Base-by-base conservation (phyloP, 768 basidiomycete genomes). In the Suillus subluteus region DNA sequence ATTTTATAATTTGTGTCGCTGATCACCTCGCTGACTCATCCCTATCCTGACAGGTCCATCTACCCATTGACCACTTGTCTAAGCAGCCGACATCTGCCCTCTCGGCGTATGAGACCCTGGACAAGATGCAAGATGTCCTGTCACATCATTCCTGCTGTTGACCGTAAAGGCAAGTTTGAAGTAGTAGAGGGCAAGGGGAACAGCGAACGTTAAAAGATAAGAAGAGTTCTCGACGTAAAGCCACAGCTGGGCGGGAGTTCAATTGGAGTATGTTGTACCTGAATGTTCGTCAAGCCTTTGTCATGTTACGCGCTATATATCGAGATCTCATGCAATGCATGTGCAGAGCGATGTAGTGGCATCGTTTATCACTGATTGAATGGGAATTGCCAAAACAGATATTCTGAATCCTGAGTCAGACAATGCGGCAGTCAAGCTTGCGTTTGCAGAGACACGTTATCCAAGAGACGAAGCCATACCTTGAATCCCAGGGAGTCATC, bases 401-500 rank as follows among this genome's bases (percentile, higher is more conserved):
- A 91, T 99, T 30, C 83, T 99, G 64, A 94, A 94, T 74, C 89
- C 94, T 0, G 92, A 95, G 66, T 88, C 88, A 1, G 86, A 87
- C 41, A 90, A 90, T 68, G 87, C 92, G 1, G 96, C 97, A 2
- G 95, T 98, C 65, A 98, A 96, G 76, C 88, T 99, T 46, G 97
- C 98, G 0, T 82, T 99, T 46, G 97, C 98, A 0, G 98, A 99
- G 78, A 98, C 98, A 21, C 94, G 96, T 99, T 77, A 96, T 99
- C 65, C 87, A 92, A 67, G 97, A 99, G 77, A 99, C 96, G 1
- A 98, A 97, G 74, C 79, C 88, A 0, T 98, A 94, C 77, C 87
- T 98, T 21, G 94, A 96, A 73, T 83, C 86, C 3, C 87, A 92
- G 65, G 91, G 91, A 18, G 88, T 92, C 65, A 74, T 88, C 23